Evolutionary conservation across 1,284 basidiomycete species (phyloP).

Genomic region (Rhodotorula mucilaginosa): DNA sequence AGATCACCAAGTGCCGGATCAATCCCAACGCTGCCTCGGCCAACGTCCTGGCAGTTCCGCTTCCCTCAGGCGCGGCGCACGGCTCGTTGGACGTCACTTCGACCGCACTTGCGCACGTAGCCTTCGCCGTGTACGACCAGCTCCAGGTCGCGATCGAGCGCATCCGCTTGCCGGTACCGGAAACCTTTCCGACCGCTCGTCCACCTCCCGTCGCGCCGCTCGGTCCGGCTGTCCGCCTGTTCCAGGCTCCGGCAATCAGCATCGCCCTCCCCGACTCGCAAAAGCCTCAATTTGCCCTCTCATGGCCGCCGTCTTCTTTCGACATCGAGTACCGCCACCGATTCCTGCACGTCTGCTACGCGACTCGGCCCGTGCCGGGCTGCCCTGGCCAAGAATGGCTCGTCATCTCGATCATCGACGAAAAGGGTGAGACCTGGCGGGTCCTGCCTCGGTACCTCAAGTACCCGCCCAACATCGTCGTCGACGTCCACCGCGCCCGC

Average conservation of each 20-base stretch:
- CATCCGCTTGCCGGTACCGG: slow-evolving; percentile 53
- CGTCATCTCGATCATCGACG: slow-evolving; percentile 61
- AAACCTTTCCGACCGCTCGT: slow-evolving; percentile 43
- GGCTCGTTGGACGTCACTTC: slow-evolving; percentile 38
- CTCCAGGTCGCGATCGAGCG: slow-evolving; percentile 62
- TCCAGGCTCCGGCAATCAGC: slow-evolving; percentile 30
- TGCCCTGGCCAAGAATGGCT: slow-evolving; percentile 30
- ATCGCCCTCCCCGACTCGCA: neutral
- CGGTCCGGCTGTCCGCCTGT: slow-evolving; percentile 22
- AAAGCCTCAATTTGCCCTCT: slow-evolving; percentile 47
- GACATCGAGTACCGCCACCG: slow-evolving; percentile 68
- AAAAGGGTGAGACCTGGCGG: slow-evolving; percentile 65
- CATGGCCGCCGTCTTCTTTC: slow-evolving; percentile 56
- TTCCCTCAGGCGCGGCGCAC: slow-evolving; percentile 51
- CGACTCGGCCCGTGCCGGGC: neutral
- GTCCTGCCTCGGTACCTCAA: slow-evolving; percentile 25
- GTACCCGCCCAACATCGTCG: slow-evolving; percentile 54
- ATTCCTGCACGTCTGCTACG: slow-evolving; percentile 71
- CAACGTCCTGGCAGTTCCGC: slow-evolving; percentile 62
- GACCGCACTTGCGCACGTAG: slow-evolving; percentile 18
- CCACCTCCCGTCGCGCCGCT: neutral
- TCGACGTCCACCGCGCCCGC: slow-evolving; percentile 50
- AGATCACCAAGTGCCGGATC: slow-evolving; percentile 17
- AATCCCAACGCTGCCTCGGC: neutral
- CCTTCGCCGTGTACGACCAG: slow-evolving; percentile 62